Percentiles rank a stretch among this genome's conserved stretches.
Evolutionary conservation across 805 yeast genomes (phyloP).

Genomic region (Saturnispora mendoncae): DNA sequence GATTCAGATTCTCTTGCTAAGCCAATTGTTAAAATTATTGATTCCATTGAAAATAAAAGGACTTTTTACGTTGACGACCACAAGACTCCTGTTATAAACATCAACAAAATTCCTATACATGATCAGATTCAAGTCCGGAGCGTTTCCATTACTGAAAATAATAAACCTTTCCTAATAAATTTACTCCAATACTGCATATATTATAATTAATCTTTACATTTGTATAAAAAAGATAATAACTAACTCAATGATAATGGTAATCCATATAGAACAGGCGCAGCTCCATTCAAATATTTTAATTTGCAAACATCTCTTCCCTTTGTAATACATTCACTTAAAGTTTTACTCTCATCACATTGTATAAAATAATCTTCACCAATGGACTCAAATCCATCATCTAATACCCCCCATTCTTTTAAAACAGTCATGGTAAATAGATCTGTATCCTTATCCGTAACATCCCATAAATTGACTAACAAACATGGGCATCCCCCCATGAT

Average conservation of each 20-base stretch:
- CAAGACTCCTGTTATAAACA: background rate
- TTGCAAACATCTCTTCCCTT: conserved; percentile 60
- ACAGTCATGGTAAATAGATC: conserved; percentile 63
- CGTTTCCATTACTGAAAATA: background rate
- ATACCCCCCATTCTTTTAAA: conserved; percentile 60
- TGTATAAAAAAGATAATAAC: background rate
- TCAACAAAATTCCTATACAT: background rate
- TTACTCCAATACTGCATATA: conserved; percentile 5
- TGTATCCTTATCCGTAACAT: conserved; percentile 92
- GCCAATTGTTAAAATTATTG: too few relatives aligned
- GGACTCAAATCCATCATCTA: conserved; percentile 24
- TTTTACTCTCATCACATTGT: conserved; percentile 11
- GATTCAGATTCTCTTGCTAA: background rate
- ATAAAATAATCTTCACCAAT: conserved; percentile 15
- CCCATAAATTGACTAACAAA: conserved; percentile 87
- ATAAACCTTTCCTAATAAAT: background rate
- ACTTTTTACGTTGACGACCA: too few relatives aligned
- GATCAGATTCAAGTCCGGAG: background rate
- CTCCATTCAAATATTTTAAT: conserved; percentile 72
- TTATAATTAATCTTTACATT: background rate
- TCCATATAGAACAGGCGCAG: conserved; percentile 90
- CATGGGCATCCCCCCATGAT: conserved; percentile 74
- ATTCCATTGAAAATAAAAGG: too few relatives aligned
- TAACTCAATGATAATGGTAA: conserved; percentile 44
- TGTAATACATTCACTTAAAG: conserved; percentile 49